Percentiles rank a stretch among this genome's conserved stretches.
Evolutionary conservation across 768 basidiomycete genomes (phyloP).

Genomic region (Hortiboletus campestris): DNA sequence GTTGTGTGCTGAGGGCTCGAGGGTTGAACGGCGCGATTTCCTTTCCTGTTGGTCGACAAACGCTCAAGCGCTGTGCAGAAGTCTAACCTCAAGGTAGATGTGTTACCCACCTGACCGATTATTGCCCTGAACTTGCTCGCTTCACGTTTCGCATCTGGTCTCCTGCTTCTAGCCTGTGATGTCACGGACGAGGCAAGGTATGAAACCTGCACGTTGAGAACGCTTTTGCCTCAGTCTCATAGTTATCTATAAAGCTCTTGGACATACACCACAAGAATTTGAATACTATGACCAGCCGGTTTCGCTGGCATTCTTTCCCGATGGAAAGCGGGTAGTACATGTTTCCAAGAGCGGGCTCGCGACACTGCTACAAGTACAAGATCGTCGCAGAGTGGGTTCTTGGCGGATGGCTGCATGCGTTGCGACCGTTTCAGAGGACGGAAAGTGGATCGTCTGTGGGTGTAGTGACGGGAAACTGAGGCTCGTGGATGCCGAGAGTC

Average conservation of each 20-base stretch:
- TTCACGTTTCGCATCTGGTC: not conserved
- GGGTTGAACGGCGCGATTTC: not conserved
- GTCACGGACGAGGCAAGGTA: slow-evolving; percentile 3
- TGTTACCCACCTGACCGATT: not conserved
- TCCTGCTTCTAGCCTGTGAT: not conserved
- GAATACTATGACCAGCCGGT: not conserved
- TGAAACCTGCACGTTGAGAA: not conserved
- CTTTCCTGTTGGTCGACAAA: not conserved
- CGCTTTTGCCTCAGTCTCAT: not conserved
- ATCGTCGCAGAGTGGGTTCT: not conserved
- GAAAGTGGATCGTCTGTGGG: slow-evolving; percentile 1
- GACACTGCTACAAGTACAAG: not conserved
- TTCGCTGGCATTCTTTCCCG: slow-evolving; percentile 6
- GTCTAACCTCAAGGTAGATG: not conserved
- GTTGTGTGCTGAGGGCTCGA: not conserved
- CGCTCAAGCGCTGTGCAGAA: not conserved
- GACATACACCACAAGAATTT: not conserved
- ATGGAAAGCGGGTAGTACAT: not conserved
- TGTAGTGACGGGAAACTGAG: slow-evolving; percentile 1
- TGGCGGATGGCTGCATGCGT: not conserved
- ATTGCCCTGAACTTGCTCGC: not conserved
- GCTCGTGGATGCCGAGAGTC: not conserved
- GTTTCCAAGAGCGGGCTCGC: not conserved
- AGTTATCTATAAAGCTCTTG: not conserved
- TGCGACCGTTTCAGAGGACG: slow-evolving; percentile 1